Conservation (phyloP, 2,329 filamentous ascomycete genomes). For the Aspergillus clavatus region DNA sequence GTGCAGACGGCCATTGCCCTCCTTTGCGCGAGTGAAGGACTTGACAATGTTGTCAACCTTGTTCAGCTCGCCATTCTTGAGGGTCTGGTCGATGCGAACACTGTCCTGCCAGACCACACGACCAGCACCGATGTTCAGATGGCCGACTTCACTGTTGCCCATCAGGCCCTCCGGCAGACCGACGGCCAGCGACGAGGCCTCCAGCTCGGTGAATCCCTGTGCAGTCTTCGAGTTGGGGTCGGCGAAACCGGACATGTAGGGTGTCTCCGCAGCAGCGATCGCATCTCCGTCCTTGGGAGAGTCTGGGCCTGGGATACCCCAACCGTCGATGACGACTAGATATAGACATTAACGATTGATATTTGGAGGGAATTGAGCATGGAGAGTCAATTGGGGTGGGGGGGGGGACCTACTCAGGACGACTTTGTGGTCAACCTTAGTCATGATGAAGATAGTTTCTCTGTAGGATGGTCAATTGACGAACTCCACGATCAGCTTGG, state of each 20-base stretch:
- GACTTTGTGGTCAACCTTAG: conserved; percentile 63
- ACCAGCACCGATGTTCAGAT: conserved; percentile 96
- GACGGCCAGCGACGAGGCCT: conserved; percentile 92
- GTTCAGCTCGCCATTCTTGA: conserved; percentile 78
- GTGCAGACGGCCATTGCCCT: conserved; percentile 87
- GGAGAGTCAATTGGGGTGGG: no score
- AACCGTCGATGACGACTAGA: conserved; percentile 97
- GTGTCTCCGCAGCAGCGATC: conserved; percentile 88
- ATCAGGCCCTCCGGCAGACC: conserved; percentile 94
- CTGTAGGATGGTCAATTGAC: conserved; percentile 18
- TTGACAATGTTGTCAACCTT: conserved; percentile 72
- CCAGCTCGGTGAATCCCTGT: conserved; percentile 85
- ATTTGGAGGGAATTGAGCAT: conserved; percentile 11
- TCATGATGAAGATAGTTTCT: conserved; percentile 50
- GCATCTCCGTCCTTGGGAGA: conserved; percentile 89
- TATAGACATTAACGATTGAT: conserved; percentile 25
- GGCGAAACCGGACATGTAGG: conserved; percentile 84
- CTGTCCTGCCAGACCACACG: conserved; percentile 98
- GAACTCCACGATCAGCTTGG: conserved; percentile 5
- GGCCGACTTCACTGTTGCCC: conserved; percentile 98
- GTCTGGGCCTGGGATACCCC: conserved; percentile 78
- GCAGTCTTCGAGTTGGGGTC: conserved; percentile 62
- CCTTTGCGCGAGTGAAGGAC: conserved; percentile 73
- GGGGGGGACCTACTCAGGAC: conserved; percentile 54
- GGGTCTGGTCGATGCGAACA: conserved; percentile 88